These are phyloP conservation scores for Striga asiatica DNA, from an alignment of 257 asterid genomes.

Conservation along the genomic window DNA sequence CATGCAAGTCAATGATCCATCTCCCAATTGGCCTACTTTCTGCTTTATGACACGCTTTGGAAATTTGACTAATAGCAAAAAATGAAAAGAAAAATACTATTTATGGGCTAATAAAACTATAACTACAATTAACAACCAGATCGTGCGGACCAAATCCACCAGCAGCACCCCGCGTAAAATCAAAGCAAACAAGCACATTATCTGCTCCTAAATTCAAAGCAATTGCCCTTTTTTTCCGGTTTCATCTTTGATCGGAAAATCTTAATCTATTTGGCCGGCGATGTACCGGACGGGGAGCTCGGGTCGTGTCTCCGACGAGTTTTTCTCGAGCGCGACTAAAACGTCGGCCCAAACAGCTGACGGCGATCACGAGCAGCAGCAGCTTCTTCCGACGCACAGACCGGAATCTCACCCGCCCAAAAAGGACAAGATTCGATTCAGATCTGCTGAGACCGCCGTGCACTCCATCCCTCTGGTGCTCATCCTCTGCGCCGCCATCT, in stretches of 20 bases:
- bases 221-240: neutral
- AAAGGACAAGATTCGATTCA: conserved; percentile 48
- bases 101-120: too few relatives aligned
- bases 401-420: conserved; percentile 46
- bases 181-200: neutral
- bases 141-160: neutral
- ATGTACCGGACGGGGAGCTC: conserved; percentile 62
- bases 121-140: too few relatives aligned
- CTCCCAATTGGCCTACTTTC: too few relatives aligned
- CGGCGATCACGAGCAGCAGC: conserved; percentile 17
- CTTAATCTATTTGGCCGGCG: neutral
- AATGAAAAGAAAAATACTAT: too few relatives aligned
- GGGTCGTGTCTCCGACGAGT: conserved; percentile 57
- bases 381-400: conserved; percentile 33
- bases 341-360: neutral
- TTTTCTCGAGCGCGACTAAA: conserved; percentile 23
- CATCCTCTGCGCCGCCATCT: conserved; percentile 41
- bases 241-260: neutral
- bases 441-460: conserved; percentile 66
- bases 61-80: neutral
- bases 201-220: neutral
- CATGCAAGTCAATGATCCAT: too few relatives aligned
- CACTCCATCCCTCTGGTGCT: conserved; percentile 59
- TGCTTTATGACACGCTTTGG: neutral
- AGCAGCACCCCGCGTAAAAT: neutral